Percentiles rank a stretch among this genome's conserved stretches.
Evolutionary conservation across 169 alveolate genomes (phyloP).

Genomic region (Eimeria sp.): DNA sequence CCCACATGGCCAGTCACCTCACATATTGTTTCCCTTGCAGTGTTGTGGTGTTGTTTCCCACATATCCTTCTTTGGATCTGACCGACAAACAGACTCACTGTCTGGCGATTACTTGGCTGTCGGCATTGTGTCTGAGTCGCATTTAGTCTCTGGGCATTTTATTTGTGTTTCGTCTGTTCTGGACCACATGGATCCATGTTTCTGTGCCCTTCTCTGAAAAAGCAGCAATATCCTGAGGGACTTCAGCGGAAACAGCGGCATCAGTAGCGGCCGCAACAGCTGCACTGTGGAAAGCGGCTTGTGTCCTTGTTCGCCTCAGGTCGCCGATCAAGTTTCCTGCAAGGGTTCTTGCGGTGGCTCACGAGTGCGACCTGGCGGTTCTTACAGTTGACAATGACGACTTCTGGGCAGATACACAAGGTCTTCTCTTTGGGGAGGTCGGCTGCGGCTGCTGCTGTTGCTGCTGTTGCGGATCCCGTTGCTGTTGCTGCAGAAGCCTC

Average conservation of each 20-base stretch:
- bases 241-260: conserved; percentile 8
- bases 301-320: conserved; percentile 12
- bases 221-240: background rate
- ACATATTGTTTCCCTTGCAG: background rate
- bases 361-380: conserved; percentile 93
- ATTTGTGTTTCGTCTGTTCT: background rate
- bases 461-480: background rate
- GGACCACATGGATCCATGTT: background rate
- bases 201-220: background rate
- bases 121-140: background rate
- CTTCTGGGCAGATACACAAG: conserved; percentile 88
- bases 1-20: background rate
- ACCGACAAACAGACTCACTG: background rate
- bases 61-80: background rate
- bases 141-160: background rate
- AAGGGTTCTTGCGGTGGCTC: conserved; percentile 88
- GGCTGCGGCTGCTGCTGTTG: conserved; percentile 47
- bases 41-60: background rate
- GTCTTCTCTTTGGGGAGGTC: conserved; percentile 89
- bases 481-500: background rate
- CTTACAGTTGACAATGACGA: conserved; percentile 89
- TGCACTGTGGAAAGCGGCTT: background rate
- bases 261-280: conserved; percentile 34
- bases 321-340: conserved; percentile 87
- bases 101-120: background rate